Base-by-base conservation (phyloP, 495 filamentous ascomycete genomes). In the Podospora didyma region DNA sequence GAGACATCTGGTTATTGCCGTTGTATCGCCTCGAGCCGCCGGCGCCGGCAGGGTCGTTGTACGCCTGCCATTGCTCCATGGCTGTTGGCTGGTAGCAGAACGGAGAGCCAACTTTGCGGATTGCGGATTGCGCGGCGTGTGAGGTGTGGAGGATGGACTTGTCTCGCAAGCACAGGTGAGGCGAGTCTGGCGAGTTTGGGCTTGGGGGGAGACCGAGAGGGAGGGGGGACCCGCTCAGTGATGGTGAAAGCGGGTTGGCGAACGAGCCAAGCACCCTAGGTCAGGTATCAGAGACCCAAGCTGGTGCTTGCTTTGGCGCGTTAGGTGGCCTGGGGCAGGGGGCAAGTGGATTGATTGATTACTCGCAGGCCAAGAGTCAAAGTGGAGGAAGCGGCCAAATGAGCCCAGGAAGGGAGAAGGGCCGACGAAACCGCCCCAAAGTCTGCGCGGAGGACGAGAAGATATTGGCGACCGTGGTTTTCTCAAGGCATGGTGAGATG, bases 31-130 rank as follows among this genome's bases (percentile, higher is more conserved):
- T 64, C 63, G 75, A 69, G 62, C 72, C 66, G 65, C 72, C 68
- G 53, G 73, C 63, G 65, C 68, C 64, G 49, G 68, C 56, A 57
- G 73, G 62, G 62, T 79, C 77, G 59, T 66, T 63, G 63, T 80
- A 81, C 58, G 71, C 64, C 70, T 79, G 78, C 77, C 77, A 82
- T 75, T 76, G 78, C 75, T 82, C 79, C 79, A 82, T 82, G 72
- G 72, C 72, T 70, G 69, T 53, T 60, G 62, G 64, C 50, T 42
- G n/a, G 1, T 24, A 20, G 17, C 21, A 57, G 50, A 46, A 49
- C 58, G 50, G 53, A 41, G 44, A 58, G 49, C 35, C 56, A 46
- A 23, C 46, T 56, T 28, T 47, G 26, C 35, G 39, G 26, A 49
- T 44, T 48, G 53, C 62, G 56, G 28, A 21, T 42, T 21, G 46